A percentile compares a stretch with the other conserved stretches of the same genome.
phyloP scores from a whole-genome alignment of 2,329 filamentous ascomycete genomes.

The Ceratocystis cubensis region DNA sequence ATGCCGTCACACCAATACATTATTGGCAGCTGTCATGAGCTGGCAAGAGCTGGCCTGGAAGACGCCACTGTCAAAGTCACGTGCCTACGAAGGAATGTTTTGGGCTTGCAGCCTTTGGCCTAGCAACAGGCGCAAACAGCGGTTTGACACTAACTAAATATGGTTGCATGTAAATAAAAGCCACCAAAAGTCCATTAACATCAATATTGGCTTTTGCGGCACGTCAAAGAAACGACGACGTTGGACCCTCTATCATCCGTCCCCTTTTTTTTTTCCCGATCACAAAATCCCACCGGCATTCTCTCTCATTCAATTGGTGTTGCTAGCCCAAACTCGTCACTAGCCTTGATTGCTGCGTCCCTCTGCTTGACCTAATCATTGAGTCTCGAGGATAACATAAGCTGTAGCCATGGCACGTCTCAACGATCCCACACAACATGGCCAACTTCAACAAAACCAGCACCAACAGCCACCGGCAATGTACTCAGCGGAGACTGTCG shows the following conservation, averaged over 20 bases:
- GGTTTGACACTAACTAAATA: not conserved
- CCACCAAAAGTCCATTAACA: constrained; percentile 4
- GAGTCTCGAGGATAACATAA: constrained; percentile 10
- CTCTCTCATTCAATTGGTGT: not conserved
- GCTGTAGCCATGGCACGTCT: constrained; percentile 60
- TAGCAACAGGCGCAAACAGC: constrained; percentile 5
- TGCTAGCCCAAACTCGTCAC: not conserved
- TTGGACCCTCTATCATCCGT: not conserved
- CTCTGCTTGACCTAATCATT: not conserved
- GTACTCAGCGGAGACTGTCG: constrained; percentile 44
- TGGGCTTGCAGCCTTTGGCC: not conserved
- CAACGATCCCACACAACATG: constrained; percentile 57
- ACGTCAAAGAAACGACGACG: constrained; percentile 4
- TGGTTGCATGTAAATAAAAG: constrained; percentile 3
- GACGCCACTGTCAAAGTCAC: not conserved
- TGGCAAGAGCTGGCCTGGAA: not conserved
- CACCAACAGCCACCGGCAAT: constrained; percentile 12
- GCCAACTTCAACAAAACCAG: constrained; percentile 11
- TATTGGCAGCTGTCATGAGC: not conserved
- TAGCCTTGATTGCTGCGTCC: not conserved
- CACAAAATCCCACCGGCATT: not conserved
- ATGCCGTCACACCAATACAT: not conserved
- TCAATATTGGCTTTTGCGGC: not conserved
- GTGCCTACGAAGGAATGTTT: not conserved
- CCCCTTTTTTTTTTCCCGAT: not conserved